phyloP scores from a whole-genome alignment of 2,329 filamentous ascomycete species.

The Arthroderma sp. region DNA sequence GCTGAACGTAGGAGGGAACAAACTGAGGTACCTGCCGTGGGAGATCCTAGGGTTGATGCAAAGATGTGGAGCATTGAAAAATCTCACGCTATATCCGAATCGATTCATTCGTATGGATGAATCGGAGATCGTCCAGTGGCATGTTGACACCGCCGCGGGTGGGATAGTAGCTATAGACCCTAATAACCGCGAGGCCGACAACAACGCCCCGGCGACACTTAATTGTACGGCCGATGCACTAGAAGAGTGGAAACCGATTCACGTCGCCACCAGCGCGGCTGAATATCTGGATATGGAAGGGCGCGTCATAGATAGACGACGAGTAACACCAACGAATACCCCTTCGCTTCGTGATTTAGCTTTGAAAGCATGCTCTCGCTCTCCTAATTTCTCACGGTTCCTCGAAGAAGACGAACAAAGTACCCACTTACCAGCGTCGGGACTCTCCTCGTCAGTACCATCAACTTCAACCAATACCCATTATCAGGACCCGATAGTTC shows the following conservation, averaged over 20 bases:
- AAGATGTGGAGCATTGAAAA: conserved; percentile 26
- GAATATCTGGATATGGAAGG: conserved; percentile 28
- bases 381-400: conserved; percentile 27
- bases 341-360: conserved; percentile 35
- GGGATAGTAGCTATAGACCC: not conserved
- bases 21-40: conserved; percentile 33
- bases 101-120: conserved; percentile 21
- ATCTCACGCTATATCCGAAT: conserved; percentile 31
- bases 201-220: not conserved
- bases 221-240: not conserved
- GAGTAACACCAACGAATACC: conserved; percentile 13
- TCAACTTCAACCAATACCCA: conserved; percentile 15
- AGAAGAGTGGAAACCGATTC: conserved; percentile 26
- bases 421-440: not conserved
- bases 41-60: conserved; percentile 33
- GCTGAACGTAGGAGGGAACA: conserved; percentile 36
- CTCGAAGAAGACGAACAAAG: conserved; percentile 15
- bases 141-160: conserved; percentile 16
- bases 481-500: conserved; percentile 17
- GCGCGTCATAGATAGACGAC: conserved; percentile 13
- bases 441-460: conserved; percentile 7
- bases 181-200: not conserved
- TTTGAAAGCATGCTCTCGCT: conserved; percentile 28
- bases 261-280: conserved; percentile 27
- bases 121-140: conserved; percentile 24